Evolutionary conservation across 2,329 filamentous ascomycete genomes (phyloP), one percentile per base, ranked within the genome.

Genomic region (Penicillium sp.): DNA sequence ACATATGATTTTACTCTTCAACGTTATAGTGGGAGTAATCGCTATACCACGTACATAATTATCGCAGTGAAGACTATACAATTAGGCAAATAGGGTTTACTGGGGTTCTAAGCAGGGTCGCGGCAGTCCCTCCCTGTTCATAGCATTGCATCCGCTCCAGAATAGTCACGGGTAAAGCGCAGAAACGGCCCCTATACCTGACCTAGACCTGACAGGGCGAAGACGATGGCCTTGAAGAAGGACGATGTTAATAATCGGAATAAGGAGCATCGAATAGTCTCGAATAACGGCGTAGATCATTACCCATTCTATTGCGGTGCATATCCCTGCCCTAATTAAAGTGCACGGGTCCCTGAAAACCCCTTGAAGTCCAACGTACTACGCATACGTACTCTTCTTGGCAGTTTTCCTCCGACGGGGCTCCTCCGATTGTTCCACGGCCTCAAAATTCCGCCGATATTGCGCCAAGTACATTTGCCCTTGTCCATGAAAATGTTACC

Each of bases 321-420:
- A 32, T 12, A 17, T 17, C 26, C 26, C 24, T 47, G 30, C 27
- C 21, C 20, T 36, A 12, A 12, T 1, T 8, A 32, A 29, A 21
- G 32, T 7, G 15, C 33, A 26, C 18, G 5, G 45, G 27, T 20
- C 24, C 26, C 29, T n/a, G 18, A 8, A 10, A 20, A 33, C 21
- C 15, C 13, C 26, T 27, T 13, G 17, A 30, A n/a, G 40, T 46
- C 32, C 24, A 37, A 44, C 47, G 40, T 50, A 44, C 37, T 39
- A 8, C 18, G 40, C 33, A 40, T 50, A 50, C 47, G 47, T 50
- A 50, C 47, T 36, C 40, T 45, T 40, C 47, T 50, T 50, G 47
- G 47, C 47, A 44, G 10, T 15, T 42, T 42, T 3, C 10, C 24
- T 29, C 39, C 26, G 39, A 13, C 39, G 26, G 39, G 15, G 24